Base-by-base conservation (phyloP, 257 asterid species). In the Paulownia fortunei region DNA sequence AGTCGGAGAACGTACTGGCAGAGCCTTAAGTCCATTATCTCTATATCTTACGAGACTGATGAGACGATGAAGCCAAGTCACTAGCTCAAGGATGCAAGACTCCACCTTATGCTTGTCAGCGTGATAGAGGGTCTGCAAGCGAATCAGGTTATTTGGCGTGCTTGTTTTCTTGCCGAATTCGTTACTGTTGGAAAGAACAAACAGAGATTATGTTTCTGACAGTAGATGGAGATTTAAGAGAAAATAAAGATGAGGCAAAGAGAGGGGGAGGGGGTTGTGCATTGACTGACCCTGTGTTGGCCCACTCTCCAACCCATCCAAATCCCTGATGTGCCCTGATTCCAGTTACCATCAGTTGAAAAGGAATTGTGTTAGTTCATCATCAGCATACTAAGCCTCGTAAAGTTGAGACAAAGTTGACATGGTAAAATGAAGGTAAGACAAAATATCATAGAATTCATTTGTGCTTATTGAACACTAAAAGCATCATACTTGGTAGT, bases 241-340 rank as follows among this genome's bases (percentile, higher is more conserved):
- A 15, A 41, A 59, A 69, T 16, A n/a, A 54, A 66, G 11, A 44
- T 69, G 41, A 47, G 32, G 37, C 47, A 19, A 13, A 1, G 34
- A 16, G 32, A 19, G 27, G 46, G 32, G 18, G 16, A n/a, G 10
- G 79, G 15, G 24, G 19, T 15, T 10, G 26, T 7, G 10, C 10
- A 8, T 77, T 34, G 51, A 87, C 97, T 89, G 11, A 96, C 99
- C 98, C 97, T 15, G 92, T 83, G 79, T 89, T 96, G 15, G 99
- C 99, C 99, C 99, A 96, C 73, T 96, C 99, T 83, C 99, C 99
- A 39, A 96, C 99, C 99, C 99, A 96, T 83, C 99, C 99, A 24
- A 96, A 96, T 63, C 99, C 99, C 76, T 96, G 99, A 83, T 96
- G 99, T 70, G 96, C 95, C 74, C 99, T 96, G 97, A 56, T 84